A percentile compares a stretch with the other conserved stretches of the same genome.
Conservation (phyloP, 116 monocot species). For the Phalaenopsis hybrid region DNA sequence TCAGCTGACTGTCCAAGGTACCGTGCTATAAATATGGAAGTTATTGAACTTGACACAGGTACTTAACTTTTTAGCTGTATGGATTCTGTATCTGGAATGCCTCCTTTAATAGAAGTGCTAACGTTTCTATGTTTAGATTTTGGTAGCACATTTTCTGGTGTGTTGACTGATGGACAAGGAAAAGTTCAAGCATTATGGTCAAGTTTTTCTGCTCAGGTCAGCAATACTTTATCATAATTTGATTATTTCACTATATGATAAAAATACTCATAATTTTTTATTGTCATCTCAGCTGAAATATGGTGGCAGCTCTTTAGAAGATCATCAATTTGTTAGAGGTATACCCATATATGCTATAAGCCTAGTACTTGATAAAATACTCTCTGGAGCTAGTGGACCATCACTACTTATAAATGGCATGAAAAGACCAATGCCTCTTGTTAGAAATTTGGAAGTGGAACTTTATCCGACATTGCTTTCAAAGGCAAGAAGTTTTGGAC, state of each 20-base stretch:
- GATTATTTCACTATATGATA: not conserved
- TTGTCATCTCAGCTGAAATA: conserved; percentile 56
- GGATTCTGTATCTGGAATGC: not conserved
- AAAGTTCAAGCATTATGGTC: conserved; percentile 90
- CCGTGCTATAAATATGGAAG: conserved; percentile 95
- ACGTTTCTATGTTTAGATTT: conserved; percentile 51
- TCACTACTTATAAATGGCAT: conserved; percentile 74
- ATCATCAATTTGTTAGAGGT: conserved; percentile 95
- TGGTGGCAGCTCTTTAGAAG: conserved; percentile 62
- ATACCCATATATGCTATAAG: conserved; percentile 91
- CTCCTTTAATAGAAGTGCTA: not conserved
- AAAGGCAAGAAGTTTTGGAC: conserved; percentile 91
- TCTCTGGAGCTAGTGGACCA: conserved; percentile 48
- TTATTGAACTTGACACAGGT: conserved; percentile 96
- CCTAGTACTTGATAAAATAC: conserved; percentile 73
- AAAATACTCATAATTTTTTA: not conserved
- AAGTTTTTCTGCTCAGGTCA: conserved; percentile 96
- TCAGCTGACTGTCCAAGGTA: conserved; percentile 83
- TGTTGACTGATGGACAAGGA: conserved; percentile 83
- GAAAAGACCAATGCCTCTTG: conserved; percentile 82
- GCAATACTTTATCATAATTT: not conserved
- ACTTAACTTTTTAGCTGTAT: conserved; percentile 9
- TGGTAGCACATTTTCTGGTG: conserved; percentile 86
- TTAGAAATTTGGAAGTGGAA: conserved; percentile 82
- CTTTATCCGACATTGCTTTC: conserved; percentile 94